Evolutionary conservation across 768 basidiomycete species (phyloP).

Genomic region (Leccinum broughii): DNA sequence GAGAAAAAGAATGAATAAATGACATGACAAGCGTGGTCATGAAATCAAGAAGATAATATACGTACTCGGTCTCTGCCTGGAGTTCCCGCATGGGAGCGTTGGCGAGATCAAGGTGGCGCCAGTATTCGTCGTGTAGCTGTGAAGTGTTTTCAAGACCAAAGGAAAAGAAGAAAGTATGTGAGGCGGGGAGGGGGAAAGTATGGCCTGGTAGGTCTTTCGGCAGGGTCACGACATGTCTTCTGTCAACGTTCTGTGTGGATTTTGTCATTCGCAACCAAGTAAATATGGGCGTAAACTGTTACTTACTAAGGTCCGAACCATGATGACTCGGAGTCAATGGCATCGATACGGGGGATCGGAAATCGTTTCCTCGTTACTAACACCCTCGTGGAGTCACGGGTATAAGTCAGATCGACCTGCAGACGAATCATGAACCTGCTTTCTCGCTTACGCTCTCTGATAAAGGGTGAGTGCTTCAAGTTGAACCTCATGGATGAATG

Average conservation of each 20-base stretch:
- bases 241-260: too few species aligned
- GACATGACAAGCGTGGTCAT: neutral
- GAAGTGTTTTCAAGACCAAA: too few species aligned
- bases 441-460: neutral
- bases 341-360: too few species aligned
- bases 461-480: neutral
- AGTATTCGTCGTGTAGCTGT: constrained; percentile 25
- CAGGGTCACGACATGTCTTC: too few species aligned
- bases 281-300: too few species aligned
- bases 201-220: too few species aligned
- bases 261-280: too few species aligned
- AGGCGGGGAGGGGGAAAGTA: too few species aligned
- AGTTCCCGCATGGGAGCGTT: constrained; percentile 31
- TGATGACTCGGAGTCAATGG: too few species aligned
- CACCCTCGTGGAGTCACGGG: neutral
- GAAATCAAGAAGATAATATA: neutral
- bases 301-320: too few species aligned
- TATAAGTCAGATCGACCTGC: neutral
- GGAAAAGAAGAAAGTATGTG: too few species aligned
- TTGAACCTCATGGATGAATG: neutral
- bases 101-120: constrained; percentile 30
- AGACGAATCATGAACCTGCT: neutral
- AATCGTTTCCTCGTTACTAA: neutral
- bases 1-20: neutral
- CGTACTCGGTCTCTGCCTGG: constrained; percentile 35